Evolutionary conservation across 129 eudicot species (phyloP).

Genomic region (Flaveria bidentis): DNA sequence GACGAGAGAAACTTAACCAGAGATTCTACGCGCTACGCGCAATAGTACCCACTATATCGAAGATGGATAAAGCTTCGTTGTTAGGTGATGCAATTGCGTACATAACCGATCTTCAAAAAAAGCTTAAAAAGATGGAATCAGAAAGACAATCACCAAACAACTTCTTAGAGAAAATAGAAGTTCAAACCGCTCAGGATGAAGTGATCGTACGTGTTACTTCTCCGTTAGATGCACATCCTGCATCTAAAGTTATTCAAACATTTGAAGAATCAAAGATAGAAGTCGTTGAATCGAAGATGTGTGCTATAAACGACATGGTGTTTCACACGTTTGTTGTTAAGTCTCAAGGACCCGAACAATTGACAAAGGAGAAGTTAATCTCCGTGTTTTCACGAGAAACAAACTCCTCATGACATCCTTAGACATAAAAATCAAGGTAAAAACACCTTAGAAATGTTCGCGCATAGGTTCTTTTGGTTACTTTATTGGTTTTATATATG

Average conservation of each 20-base stretch:
- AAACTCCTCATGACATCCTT: constrained; percentile 32
- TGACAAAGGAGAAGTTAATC: constrained; percentile 69
- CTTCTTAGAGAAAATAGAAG: constrained; percentile 44
- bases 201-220: constrained; percentile 62
- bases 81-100: constrained; percentile 92
- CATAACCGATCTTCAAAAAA: constrained; percentile 86
- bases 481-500: constrained; percentile 23
- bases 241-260: constrained; percentile 55
- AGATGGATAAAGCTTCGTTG: constrained; percentile 97
- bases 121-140: constrained; percentile 69
- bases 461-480: constrained; percentile 6
- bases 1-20: constrained; percentile 91
- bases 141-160: constrained; percentile 38
- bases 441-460: constrained; percentile 22
- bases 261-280: constrained; percentile 57
- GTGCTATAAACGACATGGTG: constrained; percentile 56
- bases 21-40: constrained; percentile 89
- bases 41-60: constrained; percentile 90
- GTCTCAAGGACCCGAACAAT: constrained; percentile 59
- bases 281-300: constrained; percentile 64
- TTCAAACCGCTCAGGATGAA: constrained; percentile 53
- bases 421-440: not conserved
- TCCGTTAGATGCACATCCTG: constrained; percentile 68
- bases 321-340: constrained; percentile 71
- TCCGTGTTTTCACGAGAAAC: constrained; percentile 55